Base-by-base conservation (phyloP, 2,329 filamentous ascomycete species). In the Bretziella fagacearum region DNA sequence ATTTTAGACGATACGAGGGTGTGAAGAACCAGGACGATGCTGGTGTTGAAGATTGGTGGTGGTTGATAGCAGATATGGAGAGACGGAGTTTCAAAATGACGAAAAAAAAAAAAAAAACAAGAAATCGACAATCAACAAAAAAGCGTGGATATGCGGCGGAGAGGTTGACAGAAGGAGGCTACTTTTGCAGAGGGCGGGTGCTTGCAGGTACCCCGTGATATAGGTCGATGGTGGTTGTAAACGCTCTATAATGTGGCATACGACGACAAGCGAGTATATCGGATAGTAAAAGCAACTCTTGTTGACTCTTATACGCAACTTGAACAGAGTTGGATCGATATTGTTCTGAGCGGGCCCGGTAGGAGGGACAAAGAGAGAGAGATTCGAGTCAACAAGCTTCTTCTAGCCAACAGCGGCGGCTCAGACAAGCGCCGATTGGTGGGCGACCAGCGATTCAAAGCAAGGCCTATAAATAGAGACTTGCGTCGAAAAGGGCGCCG, bases 31-130 rank as follows among this genome's bases (percentile, higher is more conserved):
- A 32, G 42, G 20, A 35, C 8, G 27, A 15, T 32, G 27, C 26
- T 23, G 35, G 40, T 37, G 20, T 26, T 23, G 17, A 13, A 11
- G 36, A 15, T 36, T 27, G 25, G 22, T 20, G 17, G 11, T 33
- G 17, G 32, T 25, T 46, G n/a, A 46, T 46, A 3, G 27, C 42
- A 44, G 42, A 35, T 35, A 18, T 18, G 23, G 6, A 44, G 6
- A 32, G 15, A 30, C 45, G 26, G 23, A 26, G 42, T 26, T 25
- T 27, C 13, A 20, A 27, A 40, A 39, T 18, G 10, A 22, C 22
- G 23, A 7, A 23, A 44, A 30, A 44, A 3, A 41, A 23, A 22
- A 15, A 26, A 23, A 25, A 41, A 41, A 7, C 37, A 26, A 26
- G 37, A 3, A 41, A 37, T 37, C 18, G 35, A 15, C 17, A 37